Base-by-base conservation (phyloP, 257 asterid genomes). In the Thymus quinquecostatus region DNA sequence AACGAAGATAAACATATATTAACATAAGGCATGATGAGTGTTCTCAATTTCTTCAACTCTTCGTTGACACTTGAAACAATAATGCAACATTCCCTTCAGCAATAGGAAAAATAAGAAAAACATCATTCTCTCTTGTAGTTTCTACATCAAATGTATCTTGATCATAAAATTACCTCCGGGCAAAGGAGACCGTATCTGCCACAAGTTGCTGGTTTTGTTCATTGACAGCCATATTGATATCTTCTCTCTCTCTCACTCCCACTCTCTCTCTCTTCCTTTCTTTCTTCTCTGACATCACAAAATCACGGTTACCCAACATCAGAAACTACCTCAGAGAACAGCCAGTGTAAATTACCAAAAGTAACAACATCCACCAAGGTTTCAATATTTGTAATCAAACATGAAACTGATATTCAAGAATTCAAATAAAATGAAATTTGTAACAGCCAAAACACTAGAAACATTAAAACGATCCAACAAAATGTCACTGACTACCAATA, bases 161-260 rank as follows among this genome's bases (percentile, higher is more conserved):
- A 43, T 48, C 40, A 27, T 10, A 11, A 38, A 54, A 51, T 1
- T 72, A 86, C 97, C 84, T 86, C 80, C 90, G 80, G 38, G 92
- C 92, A 47, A 80, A 84, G 43, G 82, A 73, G 29, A 86, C 27
- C 28, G 85, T 60, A 74, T 82, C 83, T 27, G 82, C 69, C 50
- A 36, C 71, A 47, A 68, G 38, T 60, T 71, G 78, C 77, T 72
- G 74, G 80, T 49, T 79, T 73, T 30, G 81, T 58, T 73, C 85
- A 69, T 74, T 50, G 11, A 33, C 28, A 29, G 63, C 11, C 81
- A 72, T 69, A 8, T 53, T 68, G n/a, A 56, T 34, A 62, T 60
- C 70, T 66, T 53, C 48, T 27, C 8, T 4, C 34, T 9, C 1
- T 56, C 14, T 56, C 36, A 3, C n/a, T 28, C 14, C 60, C 49